Percentiles rank a stretch among this genome's conserved stretches.
phyloP scores from a whole-genome alignment of 495 filamentous ascomycete genomes.

The Neurospora cerealis region DNA sequence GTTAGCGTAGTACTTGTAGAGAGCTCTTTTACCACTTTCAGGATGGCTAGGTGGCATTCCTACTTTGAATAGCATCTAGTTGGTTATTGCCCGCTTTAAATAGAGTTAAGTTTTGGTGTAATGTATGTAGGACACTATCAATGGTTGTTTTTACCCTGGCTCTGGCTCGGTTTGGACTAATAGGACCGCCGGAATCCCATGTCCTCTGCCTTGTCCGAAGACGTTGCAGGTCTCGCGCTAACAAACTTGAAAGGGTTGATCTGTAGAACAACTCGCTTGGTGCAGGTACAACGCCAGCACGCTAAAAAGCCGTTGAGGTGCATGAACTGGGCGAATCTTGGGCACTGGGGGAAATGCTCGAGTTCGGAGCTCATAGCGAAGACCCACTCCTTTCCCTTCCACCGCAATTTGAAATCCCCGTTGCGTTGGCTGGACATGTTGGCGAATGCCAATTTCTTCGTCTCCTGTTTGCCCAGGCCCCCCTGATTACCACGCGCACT shows the following conservation, averaged over 20 bases:
- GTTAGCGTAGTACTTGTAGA: too few species aligned
- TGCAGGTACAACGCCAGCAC: background rate
- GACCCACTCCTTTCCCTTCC: background rate
- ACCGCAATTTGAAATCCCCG: background rate
- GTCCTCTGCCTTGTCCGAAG: background rate
- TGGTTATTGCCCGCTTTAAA: too few species aligned
- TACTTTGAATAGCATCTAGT: too few species aligned
- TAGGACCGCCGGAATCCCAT: background rate
- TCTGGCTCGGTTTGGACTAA: too few species aligned
- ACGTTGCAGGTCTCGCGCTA: background rate
- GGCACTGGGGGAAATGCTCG: background rate
- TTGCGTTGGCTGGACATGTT: background rate
- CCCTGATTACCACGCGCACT: background rate
- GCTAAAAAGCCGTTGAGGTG: background rate
- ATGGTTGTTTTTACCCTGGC: background rate
- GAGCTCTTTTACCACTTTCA: too few species aligned
- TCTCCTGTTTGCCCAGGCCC: background rate
- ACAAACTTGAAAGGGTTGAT: background rate
- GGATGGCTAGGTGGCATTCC: too few species aligned
- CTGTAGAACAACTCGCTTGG: background rate
- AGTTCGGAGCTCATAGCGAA: background rate
- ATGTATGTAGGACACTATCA: background rate
- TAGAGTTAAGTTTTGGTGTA: too few species aligned
- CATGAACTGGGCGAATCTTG: background rate
- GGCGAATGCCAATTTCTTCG: background rate